phyloP scores from a whole-genome alignment of 257 asterid genomes.

The Dorcoceras hygrometricum region DNA sequence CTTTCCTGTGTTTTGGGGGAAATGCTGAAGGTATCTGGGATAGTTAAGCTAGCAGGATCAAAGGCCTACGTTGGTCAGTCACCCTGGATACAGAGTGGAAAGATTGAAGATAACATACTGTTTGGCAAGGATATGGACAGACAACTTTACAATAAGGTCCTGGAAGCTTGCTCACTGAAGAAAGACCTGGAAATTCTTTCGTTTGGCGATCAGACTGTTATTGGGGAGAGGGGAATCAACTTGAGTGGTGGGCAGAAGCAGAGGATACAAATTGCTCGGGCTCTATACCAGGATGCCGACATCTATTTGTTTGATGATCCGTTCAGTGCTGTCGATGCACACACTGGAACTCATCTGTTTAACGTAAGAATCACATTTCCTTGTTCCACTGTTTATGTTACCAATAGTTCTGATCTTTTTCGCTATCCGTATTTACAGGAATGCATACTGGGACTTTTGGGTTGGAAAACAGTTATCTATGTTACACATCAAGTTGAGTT shows the following conservation, averaged over 20 bases:
- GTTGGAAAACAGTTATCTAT: constrained; percentile 59
- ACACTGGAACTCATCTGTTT: constrained; percentile 82
- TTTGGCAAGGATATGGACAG: constrained; percentile 79
- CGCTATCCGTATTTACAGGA: constrained; percentile 44
- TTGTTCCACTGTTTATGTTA: neutral
- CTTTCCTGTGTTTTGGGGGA: constrained; percentile 77
- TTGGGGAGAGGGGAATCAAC: constrained; percentile 93
- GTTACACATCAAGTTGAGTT: constrained; percentile 94
- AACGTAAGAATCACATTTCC: constrained; percentile 43
- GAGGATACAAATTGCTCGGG: constrained; percentile 88
- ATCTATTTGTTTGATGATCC: constrained; percentile 88
- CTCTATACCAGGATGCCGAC: constrained; percentile 76
- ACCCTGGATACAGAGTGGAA: constrained; percentile 93
- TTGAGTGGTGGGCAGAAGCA: constrained; percentile 94
- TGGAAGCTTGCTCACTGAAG: constrained; percentile 73
- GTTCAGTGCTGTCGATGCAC: constrained; percentile 94
- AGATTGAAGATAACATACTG: constrained; percentile 71
- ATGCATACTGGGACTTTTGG: constrained; percentile 59
- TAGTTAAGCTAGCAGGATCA: constrained; percentile 46
- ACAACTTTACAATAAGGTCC: constrained; percentile 51
- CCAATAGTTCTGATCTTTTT: constrained; percentile 1
- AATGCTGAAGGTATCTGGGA: constrained; percentile 71
- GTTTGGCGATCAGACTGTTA: constrained; percentile 77
- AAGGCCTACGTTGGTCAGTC: constrained; percentile 87
- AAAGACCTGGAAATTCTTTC: constrained; percentile 78